These are phyloP conservation scores for Emmonsiellopsis sp. DNA, from an alignment of 2,329 filamentous ascomycete genomes.

Conservation along the genomic window DNA sequence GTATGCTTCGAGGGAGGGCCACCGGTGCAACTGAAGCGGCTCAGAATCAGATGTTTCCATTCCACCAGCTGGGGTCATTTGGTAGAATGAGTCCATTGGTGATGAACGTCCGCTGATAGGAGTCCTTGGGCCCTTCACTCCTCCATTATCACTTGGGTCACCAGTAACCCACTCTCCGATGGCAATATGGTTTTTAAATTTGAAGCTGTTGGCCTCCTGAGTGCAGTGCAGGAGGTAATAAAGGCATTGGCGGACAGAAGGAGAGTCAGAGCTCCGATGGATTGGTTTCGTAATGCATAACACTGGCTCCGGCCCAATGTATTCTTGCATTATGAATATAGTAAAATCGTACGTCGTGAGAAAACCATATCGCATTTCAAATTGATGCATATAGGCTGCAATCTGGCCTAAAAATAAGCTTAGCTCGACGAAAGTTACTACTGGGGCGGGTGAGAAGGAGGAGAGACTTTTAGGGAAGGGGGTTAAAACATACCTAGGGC, in stretches of 20 bases:
- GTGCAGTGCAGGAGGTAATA: constrained; percentile 4
- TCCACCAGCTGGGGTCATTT: not conserved
- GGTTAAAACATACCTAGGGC: constrained; percentile 2
- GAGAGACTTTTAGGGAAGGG: too few species aligned
- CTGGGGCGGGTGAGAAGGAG: not conserved
- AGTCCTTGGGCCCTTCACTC: too few species aligned
- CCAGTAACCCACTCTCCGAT: not conserved
- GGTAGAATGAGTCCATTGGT: not conserved
- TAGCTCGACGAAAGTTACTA: not conserved
- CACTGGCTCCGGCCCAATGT: not conserved
- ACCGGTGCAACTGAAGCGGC: not conserved
- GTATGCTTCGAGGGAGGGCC: not conserved
- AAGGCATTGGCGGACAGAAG: constrained; percentile 7
- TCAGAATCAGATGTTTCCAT: not conserved
- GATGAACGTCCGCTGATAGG: not conserved
- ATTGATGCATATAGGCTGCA: constrained; percentile 9
- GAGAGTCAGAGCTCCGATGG: not conserved
- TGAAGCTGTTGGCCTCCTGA: not conserved
- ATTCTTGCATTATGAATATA: constrained; percentile 6
- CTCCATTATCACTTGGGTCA: not conserved
- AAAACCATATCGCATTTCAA: constrained; percentile 8
- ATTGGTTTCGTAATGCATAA: constrained; percentile 3
- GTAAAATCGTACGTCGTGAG: constrained; percentile 10
- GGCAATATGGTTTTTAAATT: not conserved
- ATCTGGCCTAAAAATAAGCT: constrained; percentile 7